Base-by-base conservation (phyloP, 2,329 filamentous ascomycete species). In the Nigrospora sphaerica region DNA sequence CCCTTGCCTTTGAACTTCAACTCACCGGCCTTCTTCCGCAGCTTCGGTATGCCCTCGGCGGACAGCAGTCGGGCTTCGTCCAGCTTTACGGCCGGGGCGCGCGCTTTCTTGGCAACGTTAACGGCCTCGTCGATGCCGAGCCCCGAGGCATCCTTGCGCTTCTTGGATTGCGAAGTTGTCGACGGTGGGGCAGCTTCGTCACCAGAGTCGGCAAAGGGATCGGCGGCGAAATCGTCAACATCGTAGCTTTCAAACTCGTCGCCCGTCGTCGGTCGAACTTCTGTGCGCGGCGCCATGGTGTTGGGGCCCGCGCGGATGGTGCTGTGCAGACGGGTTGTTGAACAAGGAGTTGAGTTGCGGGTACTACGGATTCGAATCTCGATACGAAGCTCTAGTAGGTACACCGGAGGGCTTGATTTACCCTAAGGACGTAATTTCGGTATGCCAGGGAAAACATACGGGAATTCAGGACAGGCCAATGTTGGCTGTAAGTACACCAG, bases 1-100 rank as follows among this genome's bases (percentile, higher is more conserved):
- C 91, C 92, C 65, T 95, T 97, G 42, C 93, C 93, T 62, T 92
- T 95, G 56, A 96, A 81, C 53, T 80, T 88, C 17, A 96, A 69
- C 31, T 81, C 76, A 45, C 80, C 82, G 0, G 88, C 83, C 55
- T 83, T 82, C 51, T 75, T 80, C 37, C 86, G 82, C 44, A 98
- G 71, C 57, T 85, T 89, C 1, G 89, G 88, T 49, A 98, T 90
- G 1, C 93, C 93, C 41, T 81, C 78, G 17, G 84, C 77, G 4
- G 89, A 93, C 1, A 97, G 74, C n/a, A 97, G 70, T 53, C 89
- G 90, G 32, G 78, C 71, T 57, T 95, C 89, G 60, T 98, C 91
- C 23, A 98, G 77, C 64, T 96, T 98, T 4, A 92, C 85, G 46
- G 82, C 75, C 1, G 90, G 88, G 0, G 63, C 70, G 51, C 82